Percentiles rank a stretch among this genome's conserved stretches.
These are phyloP conservation scores for Helenozyma baotianmanensis DNA, from an alignment of 805 yeast genomes.

Conservation along the genomic window DNA sequence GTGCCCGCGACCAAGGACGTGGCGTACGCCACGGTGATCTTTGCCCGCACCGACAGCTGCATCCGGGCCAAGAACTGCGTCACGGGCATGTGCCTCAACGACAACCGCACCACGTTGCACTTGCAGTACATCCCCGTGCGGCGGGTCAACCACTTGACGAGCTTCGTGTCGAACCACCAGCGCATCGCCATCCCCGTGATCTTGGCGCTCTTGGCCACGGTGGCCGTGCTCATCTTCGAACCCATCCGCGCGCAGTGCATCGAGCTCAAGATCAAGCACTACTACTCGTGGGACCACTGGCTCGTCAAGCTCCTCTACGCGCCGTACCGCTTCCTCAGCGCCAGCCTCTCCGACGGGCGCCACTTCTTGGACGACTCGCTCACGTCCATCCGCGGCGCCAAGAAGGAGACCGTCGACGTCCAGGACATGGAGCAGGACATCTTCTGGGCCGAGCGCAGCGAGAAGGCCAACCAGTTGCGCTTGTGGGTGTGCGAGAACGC, in stretches of 20 bases:
- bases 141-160: constrained; percentile 48
- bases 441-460: constrained; percentile 70
- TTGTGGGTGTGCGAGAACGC: constrained; percentile 84
- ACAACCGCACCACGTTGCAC: constrained; percentile 57
- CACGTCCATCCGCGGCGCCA: constrained; percentile 9
- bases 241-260: constrained; percentile 85
- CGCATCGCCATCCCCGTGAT: constrained; percentile 77
- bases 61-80: constrained; percentile 87
- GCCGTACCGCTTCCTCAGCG: constrained; percentile 23
- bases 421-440: constrained; percentile 21
- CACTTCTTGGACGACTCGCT: constrained; percentile 32
- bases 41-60: constrained; percentile 58
- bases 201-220: constrained; percentile 71
- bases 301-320: constrained; percentile 21
- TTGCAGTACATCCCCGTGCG: constrained; percentile 63
- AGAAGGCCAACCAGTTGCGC: constrained; percentile 61
- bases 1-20: constrained; percentile 48
- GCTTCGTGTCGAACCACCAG: constrained; percentile 68
- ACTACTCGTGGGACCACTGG: constrained; percentile 42
- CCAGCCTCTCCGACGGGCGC: constrained; percentile 29
- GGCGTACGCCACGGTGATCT: constrained; percentile 49
- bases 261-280: constrained; percentile 64
- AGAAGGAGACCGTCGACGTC: constrained; percentile 11
- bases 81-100: constrained; percentile 65
- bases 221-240: constrained; percentile 84